These are phyloP conservation scores for Aspergillus nanangensis DNA, from an alignment of 495 filamentous ascomycete species.

Conservation along the genomic window DNA sequence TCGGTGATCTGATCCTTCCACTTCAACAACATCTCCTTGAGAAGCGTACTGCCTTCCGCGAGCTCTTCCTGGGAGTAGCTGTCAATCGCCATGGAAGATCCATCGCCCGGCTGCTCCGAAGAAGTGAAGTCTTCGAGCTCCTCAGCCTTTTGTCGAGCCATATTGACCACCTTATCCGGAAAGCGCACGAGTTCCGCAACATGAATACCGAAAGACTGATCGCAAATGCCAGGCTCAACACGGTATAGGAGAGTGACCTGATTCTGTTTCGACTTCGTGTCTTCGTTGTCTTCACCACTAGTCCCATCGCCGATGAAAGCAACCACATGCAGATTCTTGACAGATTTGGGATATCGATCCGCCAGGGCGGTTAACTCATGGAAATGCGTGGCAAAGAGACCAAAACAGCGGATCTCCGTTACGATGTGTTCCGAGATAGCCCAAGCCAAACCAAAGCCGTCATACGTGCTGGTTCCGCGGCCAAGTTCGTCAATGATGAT, in stretches of 20 bases:
- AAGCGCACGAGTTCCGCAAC: slow-evolving; percentile 98
- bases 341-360: slow-evolving; percentile 72
- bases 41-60: slow-evolving; percentile 78
- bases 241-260: slow-evolving; percentile 97
- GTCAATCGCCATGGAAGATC: slow-evolving; percentile 33
- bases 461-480: slow-evolving; percentile 95
- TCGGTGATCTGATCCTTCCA: slow-evolving; percentile 82
- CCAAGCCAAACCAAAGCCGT: slow-evolving; percentile 97
- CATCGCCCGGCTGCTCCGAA: slow-evolving; percentile 56
- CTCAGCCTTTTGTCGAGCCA: slow-evolving; percentile 97
- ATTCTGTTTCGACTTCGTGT: slow-evolving; percentile 52
- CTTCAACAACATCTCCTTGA: slow-evolving; percentile 78
- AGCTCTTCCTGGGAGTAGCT: slow-evolving; percentile 79
- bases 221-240: slow-evolving; percentile 90
- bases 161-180: slow-evolving; percentile 93
- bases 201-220: slow-evolving; percentile 97
- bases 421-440: slow-evolving; percentile 98
- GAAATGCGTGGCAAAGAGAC: slow-evolving; percentile 97
- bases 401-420: slow-evolving; percentile 87
- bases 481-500: slow-evolving; percentile 99
- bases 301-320: slow-evolving; percentile 76
- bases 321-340: slow-evolving; percentile 91
- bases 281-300: slow-evolving; percentile 21
- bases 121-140: slow-evolving; percentile 91
- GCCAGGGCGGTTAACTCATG: slow-evolving; percentile 91